Evolutionary conservation across 2,329 filamentous ascomycete species (phyloP).

Genomic region (Penicillium aurantiogriseum): DNA sequence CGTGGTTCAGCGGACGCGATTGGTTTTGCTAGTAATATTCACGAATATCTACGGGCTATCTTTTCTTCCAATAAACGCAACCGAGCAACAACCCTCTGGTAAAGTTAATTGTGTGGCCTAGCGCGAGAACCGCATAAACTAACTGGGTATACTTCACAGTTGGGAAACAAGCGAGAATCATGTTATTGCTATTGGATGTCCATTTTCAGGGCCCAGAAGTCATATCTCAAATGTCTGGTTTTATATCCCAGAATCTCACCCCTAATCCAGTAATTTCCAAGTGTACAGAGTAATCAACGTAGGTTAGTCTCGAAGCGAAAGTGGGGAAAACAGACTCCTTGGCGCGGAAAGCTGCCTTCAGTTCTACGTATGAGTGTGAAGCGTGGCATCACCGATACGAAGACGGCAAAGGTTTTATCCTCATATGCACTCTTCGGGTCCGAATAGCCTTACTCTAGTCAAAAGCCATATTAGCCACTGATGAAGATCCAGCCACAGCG

Average conservation of each 20-base stretch:
- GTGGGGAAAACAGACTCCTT: background rate
- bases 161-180: background rate
- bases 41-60: background rate
- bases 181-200: background rate
- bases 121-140: background rate
- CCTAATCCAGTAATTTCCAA: background rate
- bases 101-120: background rate
- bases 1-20: background rate
- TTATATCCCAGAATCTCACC: no score
- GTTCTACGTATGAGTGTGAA: background rate
- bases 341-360: no score
- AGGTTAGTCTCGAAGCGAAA: no score
- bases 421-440: no score
- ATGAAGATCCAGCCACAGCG: slow-evolving; percentile 10
- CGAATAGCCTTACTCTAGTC: background rate
- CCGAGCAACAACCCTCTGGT: background rate
- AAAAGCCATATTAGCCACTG: background rate
- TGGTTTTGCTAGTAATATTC: background rate
- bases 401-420: background rate
- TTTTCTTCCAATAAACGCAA: background rate
- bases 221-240: background rate
- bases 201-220: background rate
- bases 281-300: background rate
- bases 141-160: background rate
- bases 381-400: background rate